These are phyloP conservation scores for Tolypocladium ovalisporum DNA, from an alignment of 2,329 filamentous ascomycete species.

Conservation along the genomic window DNA sequence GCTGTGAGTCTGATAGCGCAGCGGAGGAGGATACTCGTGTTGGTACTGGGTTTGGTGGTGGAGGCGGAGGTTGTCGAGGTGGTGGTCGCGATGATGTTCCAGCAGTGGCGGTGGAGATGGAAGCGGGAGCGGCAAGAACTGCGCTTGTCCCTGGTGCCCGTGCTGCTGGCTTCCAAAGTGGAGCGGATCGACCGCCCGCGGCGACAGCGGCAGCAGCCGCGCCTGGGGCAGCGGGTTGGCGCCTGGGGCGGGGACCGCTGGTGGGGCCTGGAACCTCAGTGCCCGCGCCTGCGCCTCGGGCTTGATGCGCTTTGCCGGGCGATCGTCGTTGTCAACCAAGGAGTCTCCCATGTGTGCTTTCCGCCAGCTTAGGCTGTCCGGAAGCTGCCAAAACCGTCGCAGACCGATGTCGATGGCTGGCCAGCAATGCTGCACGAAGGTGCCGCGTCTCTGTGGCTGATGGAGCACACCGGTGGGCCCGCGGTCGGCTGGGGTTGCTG, in stretches of 20 bases:
- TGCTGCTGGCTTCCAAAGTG: background rate
- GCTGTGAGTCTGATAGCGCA: background rate
- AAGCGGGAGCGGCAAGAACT: background rate
- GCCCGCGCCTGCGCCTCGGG: constrained; percentile 2
- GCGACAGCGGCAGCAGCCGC: background rate
- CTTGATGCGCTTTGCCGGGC: constrained; percentile 13
- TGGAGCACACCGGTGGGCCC: background rate
- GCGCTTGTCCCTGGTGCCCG: background rate
- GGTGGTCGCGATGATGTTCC: background rate
- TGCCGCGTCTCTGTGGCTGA: background rate
- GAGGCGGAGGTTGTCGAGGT: background rate
- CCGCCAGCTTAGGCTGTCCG: background rate
- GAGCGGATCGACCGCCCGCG: background rate
- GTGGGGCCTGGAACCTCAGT: background rate
- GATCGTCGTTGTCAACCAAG: constrained; percentile 5
- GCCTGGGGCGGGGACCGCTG: background rate
- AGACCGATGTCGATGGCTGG: background rate
- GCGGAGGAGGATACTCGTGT: background rate
- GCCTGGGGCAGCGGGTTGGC: background rate
- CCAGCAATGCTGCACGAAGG: background rate
- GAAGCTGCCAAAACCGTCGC: background rate
- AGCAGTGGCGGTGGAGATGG: background rate
- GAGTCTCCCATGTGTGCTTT: constrained; percentile 7
- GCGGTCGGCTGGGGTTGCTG: background rate
- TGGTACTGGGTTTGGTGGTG: background rate